These are phyloP conservation scores for Gossypium turneri DNA, from an alignment of 345 rosid genomes.

Conservation along the genomic window DNA sequence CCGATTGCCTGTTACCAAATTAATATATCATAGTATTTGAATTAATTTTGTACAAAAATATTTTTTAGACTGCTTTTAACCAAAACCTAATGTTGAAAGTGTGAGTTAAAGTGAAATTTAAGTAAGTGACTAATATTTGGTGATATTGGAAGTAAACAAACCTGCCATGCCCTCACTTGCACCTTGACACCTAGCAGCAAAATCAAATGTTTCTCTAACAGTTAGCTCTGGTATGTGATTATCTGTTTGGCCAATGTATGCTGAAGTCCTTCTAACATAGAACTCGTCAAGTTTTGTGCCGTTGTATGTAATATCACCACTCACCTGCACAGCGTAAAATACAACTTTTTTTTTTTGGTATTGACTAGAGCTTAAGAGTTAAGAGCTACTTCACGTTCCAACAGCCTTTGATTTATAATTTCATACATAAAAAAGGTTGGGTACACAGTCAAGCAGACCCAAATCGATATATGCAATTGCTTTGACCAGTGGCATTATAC, in stretches of 20 bases:
- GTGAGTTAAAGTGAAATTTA: not conserved
- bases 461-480: not conserved
- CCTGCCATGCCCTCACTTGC: constrained; percentile 84
- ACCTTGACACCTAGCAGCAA: constrained; percentile 91
- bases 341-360: not conserved
- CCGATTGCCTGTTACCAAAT: not conserved
- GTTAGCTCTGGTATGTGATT: constrained; percentile 84
- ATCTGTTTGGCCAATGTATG: constrained; percentile 90
- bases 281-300: constrained; percentile 64
- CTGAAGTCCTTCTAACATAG: constrained; percentile 74
- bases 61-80: not conserved
- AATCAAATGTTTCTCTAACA: constrained; percentile 93
- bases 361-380: not conserved
- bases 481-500: not conserved
- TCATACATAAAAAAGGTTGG: not conserved
- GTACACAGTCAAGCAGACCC: not conserved
- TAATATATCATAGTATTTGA: not conserved
- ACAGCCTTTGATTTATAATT: not conserved
- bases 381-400: not conserved
- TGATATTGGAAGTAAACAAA: constrained; percentile 17
- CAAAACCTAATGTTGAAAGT: not conserved
- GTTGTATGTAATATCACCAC: constrained; percentile 73
- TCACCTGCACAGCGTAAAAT: constrained; percentile 35
- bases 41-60: not conserved
- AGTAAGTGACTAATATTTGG: not conserved